phyloP scores from a whole-genome alignment of 106 monocot genomes.

The Apostasia shenzhenica region DNA sequence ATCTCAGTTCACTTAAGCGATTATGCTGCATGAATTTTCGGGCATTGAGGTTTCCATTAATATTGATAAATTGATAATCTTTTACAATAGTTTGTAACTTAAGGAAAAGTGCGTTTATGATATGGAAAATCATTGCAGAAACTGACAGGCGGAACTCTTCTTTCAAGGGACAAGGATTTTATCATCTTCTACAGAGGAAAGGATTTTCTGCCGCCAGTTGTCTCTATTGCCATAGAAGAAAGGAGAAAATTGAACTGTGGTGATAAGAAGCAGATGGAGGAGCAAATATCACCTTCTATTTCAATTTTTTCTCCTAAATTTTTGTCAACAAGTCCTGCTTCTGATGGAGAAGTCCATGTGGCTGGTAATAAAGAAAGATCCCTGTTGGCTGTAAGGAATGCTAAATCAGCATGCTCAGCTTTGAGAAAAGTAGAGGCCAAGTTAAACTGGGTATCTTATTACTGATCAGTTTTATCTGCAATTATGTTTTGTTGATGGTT shows the following conservation, averaged over 20 bases:
- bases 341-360: constrained; percentile 10
- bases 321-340: constrained; percentile 1
- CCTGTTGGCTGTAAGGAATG: constrained; percentile 7
- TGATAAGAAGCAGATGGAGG: constrained; percentile 15
- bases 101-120: neutral
- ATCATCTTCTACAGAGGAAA: constrained; percentile 94
- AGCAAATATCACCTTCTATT: constrained; percentile 1
- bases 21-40: neutral
- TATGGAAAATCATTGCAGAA: constrained; percentile 34
- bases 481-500: neutral
- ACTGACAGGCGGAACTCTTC: constrained; percentile 85
- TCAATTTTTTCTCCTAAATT: neutral
- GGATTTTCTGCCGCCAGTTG: constrained; percentile 86
- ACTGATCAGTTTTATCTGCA: neutral
- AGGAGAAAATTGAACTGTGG: constrained; percentile 45
- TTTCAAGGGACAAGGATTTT: constrained; percentile 83
- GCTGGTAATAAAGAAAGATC: constrained; percentile 3
- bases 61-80: too few relatives aligned
- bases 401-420: constrained; percentile 14
- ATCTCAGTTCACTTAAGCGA: neutral
- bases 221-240: constrained; percentile 82
- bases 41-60: too few relatives aligned
- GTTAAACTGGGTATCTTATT: constrained; percentile 34
- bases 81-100: too few relatives aligned
- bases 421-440: constrained; percentile 34